phyloP scores from a whole-genome alignment of 805 yeast species.

The Diddensiella santjacobensis region DNA sequence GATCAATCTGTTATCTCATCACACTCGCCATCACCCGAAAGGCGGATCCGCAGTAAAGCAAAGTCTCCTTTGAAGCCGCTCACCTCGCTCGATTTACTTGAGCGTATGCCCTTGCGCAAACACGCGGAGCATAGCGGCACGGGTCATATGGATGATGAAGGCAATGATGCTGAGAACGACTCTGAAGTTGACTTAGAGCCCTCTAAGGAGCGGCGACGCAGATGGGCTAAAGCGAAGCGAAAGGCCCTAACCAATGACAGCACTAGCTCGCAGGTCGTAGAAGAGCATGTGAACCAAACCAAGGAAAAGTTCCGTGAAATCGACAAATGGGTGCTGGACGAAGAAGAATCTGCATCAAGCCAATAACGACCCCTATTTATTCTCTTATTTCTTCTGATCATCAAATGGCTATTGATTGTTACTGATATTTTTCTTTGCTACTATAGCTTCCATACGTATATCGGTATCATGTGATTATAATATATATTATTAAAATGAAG shows the following conservation, averaged over 20 bases:
- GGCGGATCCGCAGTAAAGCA: no score
- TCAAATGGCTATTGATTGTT: neutral
- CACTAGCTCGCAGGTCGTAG: no score
- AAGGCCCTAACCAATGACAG: no score
- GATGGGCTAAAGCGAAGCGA: no score
- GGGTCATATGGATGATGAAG: neutral
- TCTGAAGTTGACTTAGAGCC: no score
- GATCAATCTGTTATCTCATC: no score
- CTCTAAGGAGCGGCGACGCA: no score
- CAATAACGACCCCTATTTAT: neutral
- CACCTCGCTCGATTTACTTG: neutral
- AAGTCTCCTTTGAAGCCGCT: neutral
- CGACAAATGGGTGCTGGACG: conserved; percentile 19
- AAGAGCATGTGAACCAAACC: conserved; percentile 2
- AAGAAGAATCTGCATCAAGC: conserved; percentile 9
- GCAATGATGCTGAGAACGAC: neutral
- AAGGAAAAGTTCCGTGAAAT: conserved; percentile 20
- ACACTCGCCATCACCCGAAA: no score
- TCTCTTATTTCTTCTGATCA: neutral
- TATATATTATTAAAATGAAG: no score
- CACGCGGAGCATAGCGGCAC: no score
- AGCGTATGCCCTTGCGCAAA: neutral
- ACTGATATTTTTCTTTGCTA: no score
- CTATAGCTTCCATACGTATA: no score
- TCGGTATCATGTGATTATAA: neutral